Conservation (phyloP, 1,284 basidiomycete genomes). For the Sanghuangporus baumii region DNA sequence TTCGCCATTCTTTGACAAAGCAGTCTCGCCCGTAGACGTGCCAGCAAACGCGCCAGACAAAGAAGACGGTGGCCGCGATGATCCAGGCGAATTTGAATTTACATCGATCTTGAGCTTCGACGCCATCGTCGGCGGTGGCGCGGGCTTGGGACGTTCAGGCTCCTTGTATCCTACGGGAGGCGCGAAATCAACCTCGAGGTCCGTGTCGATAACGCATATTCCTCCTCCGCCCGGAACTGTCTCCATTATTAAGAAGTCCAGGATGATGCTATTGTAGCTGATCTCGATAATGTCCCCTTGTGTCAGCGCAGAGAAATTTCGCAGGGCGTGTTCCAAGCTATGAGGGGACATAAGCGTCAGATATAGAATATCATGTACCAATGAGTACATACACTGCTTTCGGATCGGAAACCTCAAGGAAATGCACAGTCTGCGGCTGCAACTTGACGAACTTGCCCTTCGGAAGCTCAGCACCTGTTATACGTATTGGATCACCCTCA, state of each 20-base stretch:
- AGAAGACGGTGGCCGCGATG: conserved; percentile 75
- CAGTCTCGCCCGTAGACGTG: conserved; percentile 37
- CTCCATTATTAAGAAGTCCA: conserved; percentile 96
- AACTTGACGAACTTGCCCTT: conserved; percentile 98
- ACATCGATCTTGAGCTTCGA: conserved; percentile 95
- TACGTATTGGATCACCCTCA: conserved; percentile 93
- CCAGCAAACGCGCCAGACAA: conserved; percentile 62
- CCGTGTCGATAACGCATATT: conserved; percentile 91
- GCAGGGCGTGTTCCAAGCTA: conserved; percentile 91
- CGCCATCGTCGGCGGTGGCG: conserved; percentile 90
- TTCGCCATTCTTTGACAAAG: conserved; percentile 68
- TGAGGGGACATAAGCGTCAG: background rate
- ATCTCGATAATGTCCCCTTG: conserved; percentile 93
- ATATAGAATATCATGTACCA: background rate
- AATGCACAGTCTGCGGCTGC: conserved; percentile 93
- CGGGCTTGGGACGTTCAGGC: conserved; percentile 79
- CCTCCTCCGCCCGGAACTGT: conserved; percentile 82
- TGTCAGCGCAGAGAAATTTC: conserved; percentile 89
- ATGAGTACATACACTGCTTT: conserved; percentile 81
- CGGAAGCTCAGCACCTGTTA: conserved; percentile 81
- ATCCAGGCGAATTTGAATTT: conserved; percentile 73
- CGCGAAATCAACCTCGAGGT: conserved; percentile 89
- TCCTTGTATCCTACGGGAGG: conserved; percentile 81
- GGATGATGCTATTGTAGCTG: conserved; percentile 87
- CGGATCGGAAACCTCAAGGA: conserved; percentile 91